Percentiles rank a stretch among this genome's conserved stretches.
These are phyloP conservation scores for Verbascum thapsus DNA, from an alignment of 257 asterid genomes.

Conservation along the genomic window DNA sequence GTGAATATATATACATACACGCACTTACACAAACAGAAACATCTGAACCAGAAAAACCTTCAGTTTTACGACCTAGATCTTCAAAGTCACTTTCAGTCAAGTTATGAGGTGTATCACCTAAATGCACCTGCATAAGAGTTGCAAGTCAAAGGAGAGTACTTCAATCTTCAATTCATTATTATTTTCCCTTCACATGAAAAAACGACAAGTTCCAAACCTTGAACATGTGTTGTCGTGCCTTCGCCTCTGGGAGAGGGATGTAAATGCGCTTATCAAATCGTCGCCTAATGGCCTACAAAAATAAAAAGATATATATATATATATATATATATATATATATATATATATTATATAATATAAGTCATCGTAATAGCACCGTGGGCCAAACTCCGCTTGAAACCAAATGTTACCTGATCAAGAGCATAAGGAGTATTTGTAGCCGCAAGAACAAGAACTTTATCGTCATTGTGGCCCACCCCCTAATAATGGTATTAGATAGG, in stretches of 20 bases:
- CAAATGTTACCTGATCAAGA: constrained; percentile 79
- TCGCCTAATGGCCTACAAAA: constrained; percentile 80
- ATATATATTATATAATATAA: too few species aligned
- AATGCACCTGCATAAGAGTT: constrained; percentile 58
- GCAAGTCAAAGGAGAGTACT: neutral
- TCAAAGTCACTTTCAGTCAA: constrained; percentile 73
- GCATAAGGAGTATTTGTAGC: constrained; percentile 98
- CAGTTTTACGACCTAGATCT: constrained; percentile 60
- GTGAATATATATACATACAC: constrained; percentile 3
- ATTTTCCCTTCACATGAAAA: constrained; percentile 2
- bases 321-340: too few species aligned
- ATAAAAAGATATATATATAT: too few species aligned
- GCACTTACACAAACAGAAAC: constrained; percentile 70
- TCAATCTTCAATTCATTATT: constrained; percentile 6
- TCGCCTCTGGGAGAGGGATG: constrained; percentile 91
- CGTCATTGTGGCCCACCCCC: constrained; percentile 99
- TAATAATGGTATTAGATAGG: constrained; percentile 32
- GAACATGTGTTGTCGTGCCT: constrained; percentile 98
- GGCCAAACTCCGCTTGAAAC: constrained; percentile 12
- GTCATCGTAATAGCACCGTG: neutral
- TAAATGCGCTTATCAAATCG: constrained; percentile 96
- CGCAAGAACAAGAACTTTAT: constrained; percentile 97
- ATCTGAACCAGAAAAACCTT: constrained; percentile 87
- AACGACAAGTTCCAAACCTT: constrained; percentile 51
- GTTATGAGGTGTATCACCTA: constrained; percentile 80